Percentiles rank a stretch among this genome's conserved stretches.
phyloP scores from a whole-genome alignment of 2,329 filamentous ascomycete species.

The Colletotrichum scovillei region DNA sequence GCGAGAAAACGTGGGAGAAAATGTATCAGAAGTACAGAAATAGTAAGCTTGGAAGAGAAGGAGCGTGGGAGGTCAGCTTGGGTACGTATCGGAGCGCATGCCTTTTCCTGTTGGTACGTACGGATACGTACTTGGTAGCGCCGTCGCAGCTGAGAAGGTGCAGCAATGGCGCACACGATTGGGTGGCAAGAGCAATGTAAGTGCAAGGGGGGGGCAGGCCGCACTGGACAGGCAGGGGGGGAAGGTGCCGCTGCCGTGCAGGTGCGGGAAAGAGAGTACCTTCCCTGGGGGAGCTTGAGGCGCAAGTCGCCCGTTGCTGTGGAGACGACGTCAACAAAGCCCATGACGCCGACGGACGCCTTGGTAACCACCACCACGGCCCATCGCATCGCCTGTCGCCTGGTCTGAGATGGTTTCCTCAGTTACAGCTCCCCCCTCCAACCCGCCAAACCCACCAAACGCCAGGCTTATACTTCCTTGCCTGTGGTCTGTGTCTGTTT shows the following conservation, averaged over 20 bases:
- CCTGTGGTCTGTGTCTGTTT: slow-evolving; percentile 3
- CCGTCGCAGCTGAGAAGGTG: background rate
- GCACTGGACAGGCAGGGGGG: background rate
- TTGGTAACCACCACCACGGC: slow-evolving; percentile 38
- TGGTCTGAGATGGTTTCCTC: slow-evolving; percentile 39
- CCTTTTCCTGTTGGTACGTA: background rate
- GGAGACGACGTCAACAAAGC: slow-evolving; percentile 47
- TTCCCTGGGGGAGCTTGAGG: background rate
- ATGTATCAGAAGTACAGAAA: background rate
- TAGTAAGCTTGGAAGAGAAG: background rate
- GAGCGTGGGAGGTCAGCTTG: background rate
- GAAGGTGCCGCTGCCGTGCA: background rate
- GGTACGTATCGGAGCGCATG: background rate
- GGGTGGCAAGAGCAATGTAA: background rate
- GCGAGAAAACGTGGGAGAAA: background rate
- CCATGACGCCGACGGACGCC: slow-evolving; percentile 36
- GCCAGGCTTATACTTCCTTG: slow-evolving; percentile 29
- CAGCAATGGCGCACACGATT: background rate
- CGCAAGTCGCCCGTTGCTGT: slow-evolving; percentile 43
- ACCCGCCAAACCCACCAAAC: slow-evolving; percentile 1
- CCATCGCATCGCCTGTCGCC: slow-evolving; percentile 23
- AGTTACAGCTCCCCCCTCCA: slow-evolving; percentile 36
- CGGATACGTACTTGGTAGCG: background rate
- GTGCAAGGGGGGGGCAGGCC: no score
- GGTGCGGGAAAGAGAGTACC: background rate